Evolutionary conservation across 2,329 filamentous ascomycete genomes (phyloP).

Genomic region (Alternaria postmessia): DNA sequence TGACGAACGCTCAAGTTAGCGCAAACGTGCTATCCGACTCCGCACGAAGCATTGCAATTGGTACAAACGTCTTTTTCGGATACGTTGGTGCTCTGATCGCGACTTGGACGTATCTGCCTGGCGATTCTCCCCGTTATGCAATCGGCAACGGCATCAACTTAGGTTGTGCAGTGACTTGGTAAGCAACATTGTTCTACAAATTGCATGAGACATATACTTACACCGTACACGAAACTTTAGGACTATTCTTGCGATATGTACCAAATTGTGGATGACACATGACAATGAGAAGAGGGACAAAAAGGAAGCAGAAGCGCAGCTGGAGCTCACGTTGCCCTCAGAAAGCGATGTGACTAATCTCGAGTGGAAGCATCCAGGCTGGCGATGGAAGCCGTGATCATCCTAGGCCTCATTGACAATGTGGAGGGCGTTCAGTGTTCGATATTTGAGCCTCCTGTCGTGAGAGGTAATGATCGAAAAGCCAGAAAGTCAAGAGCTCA

Average conservation of each 20-base stretch:
- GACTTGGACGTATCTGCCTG: slow-evolving; percentile 68
- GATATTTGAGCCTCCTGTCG: not conserved
- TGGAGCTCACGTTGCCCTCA: slow-evolving; percentile 61
- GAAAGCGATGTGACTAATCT: slow-evolving; percentile 65
- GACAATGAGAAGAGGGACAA: slow-evolving; percentile 67
- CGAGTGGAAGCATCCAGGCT: slow-evolving; percentile 70
- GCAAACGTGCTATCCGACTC: slow-evolving; percentile 76
- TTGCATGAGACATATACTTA: not conserved
- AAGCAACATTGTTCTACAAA: not conserved
- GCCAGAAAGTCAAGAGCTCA: not conserved
- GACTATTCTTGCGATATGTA: slow-evolving; percentile 17
- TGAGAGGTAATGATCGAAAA: not conserved
- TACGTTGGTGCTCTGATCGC: slow-evolving; percentile 71
- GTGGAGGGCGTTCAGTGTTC: not conserved
- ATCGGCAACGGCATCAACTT: slow-evolving; percentile 66
- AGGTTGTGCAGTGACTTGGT: slow-evolving; percentile 9
- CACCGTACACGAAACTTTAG: not conserved
- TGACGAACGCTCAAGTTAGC: slow-evolving; percentile 70
- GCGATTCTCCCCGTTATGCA: slow-evolving; percentile 68
- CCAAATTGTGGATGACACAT: slow-evolving; percentile 66
- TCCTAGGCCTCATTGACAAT: not conserved
- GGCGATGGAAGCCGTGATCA: slow-evolving; percentile 61
- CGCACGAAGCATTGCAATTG: slow-evolving; percentile 54
- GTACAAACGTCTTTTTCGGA: slow-evolving; percentile 65
- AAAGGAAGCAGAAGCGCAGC: slow-evolving; percentile 57